phyloP scores from a whole-genome alignment of 1,284 basidiomycete species.

The Violaceomyces palustris region DNA sequence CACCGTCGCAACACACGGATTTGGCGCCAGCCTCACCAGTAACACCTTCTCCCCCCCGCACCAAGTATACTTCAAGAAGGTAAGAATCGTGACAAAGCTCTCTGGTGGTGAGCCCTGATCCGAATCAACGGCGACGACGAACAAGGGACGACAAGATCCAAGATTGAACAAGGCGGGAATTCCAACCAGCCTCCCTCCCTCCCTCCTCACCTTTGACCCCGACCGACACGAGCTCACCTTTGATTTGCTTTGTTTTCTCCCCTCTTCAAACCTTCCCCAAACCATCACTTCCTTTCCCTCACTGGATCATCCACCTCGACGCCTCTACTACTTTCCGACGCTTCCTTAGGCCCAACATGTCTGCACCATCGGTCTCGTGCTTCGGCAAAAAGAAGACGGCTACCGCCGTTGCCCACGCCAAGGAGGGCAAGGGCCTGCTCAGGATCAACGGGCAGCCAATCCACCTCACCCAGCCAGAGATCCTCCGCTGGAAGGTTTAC shows the following conservation, averaged over 20 bases:
- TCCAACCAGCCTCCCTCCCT: neutral
- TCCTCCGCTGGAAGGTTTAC: constrained; percentile 97
- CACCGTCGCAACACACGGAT: too few species aligned
- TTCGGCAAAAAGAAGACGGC: constrained; percentile 56
- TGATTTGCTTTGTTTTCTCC: neutral
- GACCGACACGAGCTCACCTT: too few species aligned
- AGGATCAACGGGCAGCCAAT: constrained; percentile 97
- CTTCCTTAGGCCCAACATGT: constrained; percentile 32
- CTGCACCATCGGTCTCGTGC: constrained; percentile 52
- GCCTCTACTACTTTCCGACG: too few species aligned
- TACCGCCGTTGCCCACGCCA: constrained; percentile 48
- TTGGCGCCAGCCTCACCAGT: too few species aligned
- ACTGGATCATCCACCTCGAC: constrained; percentile 8
- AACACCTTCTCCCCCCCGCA: too few species aligned
- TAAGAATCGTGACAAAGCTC: too few species aligned
- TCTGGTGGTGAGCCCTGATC: too few species aligned
- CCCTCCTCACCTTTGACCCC: too few species aligned
- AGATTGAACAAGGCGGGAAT: too few species aligned
- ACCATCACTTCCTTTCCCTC: neutral
- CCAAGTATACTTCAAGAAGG: too few species aligned
- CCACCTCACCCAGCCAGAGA: constrained; percentile 79
- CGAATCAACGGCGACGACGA: too few species aligned
- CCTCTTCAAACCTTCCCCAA: neutral
- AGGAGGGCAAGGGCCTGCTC: constrained; percentile 92
- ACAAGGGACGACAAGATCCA: too few species aligned